Evolutionary conservation across 257 asterid species (phyloP), one percentile per base, ranked within the genome.

Genomic region (Nicotiana tabacum): DNA sequence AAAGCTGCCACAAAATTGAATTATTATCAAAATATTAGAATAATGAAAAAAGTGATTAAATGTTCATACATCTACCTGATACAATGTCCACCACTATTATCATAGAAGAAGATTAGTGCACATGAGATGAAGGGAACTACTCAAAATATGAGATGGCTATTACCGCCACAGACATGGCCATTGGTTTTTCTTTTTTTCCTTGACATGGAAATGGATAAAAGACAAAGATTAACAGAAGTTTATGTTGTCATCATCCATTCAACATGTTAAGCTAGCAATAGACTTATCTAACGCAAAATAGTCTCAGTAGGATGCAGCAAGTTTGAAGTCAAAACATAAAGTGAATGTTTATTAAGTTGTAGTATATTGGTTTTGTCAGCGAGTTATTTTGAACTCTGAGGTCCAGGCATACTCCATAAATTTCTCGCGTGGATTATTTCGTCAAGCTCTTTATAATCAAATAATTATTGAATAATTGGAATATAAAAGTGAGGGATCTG

Each of bases 1-100:
- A 96, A 56, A 96, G 91, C 99, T 96, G 99, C 67, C 80, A 86
- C 13, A 85, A 60, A 33, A 83, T 55, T 57, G 77, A 72, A 70
- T 56, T 60, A 11, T 18, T 15, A 76, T 51, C 29, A 76, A 13
- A 24, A 76, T 46, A 67, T 12, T 24, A 72, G 53, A 72, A 13
- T 27, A 76, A 76, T 15, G 16, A 76, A 6, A 24, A 65, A 51
- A 51, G 30, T 6, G 24, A 21, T 27, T 35, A 29, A 48, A 76
- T 48, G 2, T 10, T 76, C 80, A 27, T 76, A 58, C 64, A 76
- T 27, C 15, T 76, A 51, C 43, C 53, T 76, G 80, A 29, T 51
- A 27, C 51, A 74, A 74, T 51, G 29, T 76, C 80, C 64, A 51
- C 80, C 64, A 76, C 16, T 76, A 48, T 13, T 51, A 27, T 51